Percentiles rank a stretch among this genome's conserved stretches.
These are phyloP conservation scores for Rhodotorula toruloides DNA, from an alignment of 768 basidiomycete genomes.

Conservation along the genomic window DNA sequence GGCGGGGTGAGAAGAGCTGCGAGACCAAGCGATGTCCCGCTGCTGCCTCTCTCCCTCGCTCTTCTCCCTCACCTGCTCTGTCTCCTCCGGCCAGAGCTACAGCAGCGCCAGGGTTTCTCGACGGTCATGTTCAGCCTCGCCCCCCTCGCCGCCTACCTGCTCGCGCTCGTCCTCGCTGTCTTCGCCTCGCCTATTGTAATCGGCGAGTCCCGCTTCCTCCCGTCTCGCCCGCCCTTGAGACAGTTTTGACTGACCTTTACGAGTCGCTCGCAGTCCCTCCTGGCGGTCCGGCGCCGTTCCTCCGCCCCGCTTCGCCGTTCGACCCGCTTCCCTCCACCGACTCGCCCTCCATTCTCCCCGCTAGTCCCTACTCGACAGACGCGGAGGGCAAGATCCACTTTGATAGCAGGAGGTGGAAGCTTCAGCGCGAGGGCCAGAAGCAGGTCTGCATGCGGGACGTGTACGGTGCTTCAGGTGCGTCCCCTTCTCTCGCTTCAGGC, in stretches of 20 bases:
- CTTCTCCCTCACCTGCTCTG: too few species aligned
- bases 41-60: neutral
- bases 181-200: too few species aligned
- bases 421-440: neutral
- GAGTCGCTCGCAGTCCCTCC: neutral
- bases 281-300: neutral
- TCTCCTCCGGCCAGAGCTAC: too few species aligned
- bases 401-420: neutral
- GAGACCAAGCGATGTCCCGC: neutral
- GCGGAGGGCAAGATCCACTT: neutral
- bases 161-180: too few species aligned
- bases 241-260: neutral
- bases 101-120: too few species aligned
- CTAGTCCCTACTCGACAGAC: neutral
- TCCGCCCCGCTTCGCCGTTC: neutral
- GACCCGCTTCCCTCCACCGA: neutral
- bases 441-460: neutral
- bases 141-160: too few species aligned
- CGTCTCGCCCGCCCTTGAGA: neutral
- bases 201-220: neutral
- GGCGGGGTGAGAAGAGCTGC: too few species aligned
- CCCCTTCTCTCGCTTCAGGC: too few species aligned
- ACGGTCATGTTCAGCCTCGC: too few species aligned
- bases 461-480: neutral
- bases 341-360: neutral